Conservation (phyloP, 371 early-diverging fungal species). For the Pancytospora philotis region DNA sequence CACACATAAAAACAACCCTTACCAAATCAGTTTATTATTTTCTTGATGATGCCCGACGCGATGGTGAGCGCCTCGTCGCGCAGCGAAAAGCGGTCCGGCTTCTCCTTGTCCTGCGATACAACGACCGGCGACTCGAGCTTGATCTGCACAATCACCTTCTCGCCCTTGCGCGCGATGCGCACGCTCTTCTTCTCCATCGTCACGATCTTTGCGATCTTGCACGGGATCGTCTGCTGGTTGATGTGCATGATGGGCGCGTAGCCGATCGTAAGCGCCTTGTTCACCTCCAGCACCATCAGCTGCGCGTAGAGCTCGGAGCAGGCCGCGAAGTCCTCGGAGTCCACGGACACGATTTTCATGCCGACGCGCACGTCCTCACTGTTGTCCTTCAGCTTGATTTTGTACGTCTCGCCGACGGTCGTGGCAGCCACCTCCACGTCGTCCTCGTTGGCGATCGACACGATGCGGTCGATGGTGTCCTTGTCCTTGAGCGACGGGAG, state of each 20-base stretch:
- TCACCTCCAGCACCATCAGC: constrained; percentile 52
- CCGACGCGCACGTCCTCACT: constrained; percentile 55
- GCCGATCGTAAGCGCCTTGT: constrained; percentile 53
- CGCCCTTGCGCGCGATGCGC: constrained; percentile 51
- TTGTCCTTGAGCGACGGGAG: constrained; percentile 40
- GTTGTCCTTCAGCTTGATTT: constrained; percentile 50
- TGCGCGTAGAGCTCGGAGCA: constrained; percentile 50
- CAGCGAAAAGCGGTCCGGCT: constrained; percentile 56
- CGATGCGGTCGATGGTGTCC: too few relatives aligned
- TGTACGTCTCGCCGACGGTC: constrained; percentile 52
- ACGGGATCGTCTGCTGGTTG: constrained; percentile 33
- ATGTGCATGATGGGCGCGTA: constrained; percentile 58
- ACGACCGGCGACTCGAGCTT: constrained; percentile 29
- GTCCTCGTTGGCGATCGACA: constrained; percentile 49
- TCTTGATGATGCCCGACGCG: constrained; percentile 56
- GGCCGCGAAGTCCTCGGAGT: constrained; percentile 22
- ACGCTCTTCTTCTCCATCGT: constrained; percentile 54
- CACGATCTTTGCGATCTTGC: constrained; percentile 51
- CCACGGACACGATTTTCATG: constrained; percentile 28
- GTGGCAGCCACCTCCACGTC: constrained; percentile 56
- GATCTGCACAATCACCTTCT: constrained; percentile 53
- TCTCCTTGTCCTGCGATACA: constrained; percentile 24
- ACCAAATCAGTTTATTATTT: constrained; percentile 51
- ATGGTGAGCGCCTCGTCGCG: constrained; percentile 58
- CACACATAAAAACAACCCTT: too few relatives aligned